These are phyloP conservation scores for Talaromyces amestolkiae DNA, from an alignment of 2,329 filamentous ascomycete species.

Conservation along the genomic window DNA sequence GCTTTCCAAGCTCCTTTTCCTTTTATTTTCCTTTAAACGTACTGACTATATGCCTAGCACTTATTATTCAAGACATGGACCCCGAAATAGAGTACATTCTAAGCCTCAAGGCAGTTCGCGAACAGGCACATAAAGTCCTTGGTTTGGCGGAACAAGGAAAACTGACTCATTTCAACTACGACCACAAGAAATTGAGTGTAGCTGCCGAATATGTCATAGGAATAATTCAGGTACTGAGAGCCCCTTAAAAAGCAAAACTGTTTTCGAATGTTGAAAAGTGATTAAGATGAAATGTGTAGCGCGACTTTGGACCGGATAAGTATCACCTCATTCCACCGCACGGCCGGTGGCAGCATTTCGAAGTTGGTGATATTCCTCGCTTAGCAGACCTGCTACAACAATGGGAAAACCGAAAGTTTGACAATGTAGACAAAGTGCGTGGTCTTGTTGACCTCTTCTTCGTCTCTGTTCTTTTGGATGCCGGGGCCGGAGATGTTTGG, in stretches of 20 bases:
- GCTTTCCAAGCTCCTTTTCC: not conserved
- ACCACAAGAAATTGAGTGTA: not conserved
- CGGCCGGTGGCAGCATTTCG: conserved; percentile 62
- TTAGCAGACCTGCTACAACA: conserved; percentile 44
- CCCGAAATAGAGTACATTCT: conserved; percentile 18
- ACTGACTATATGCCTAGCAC: not conserved
- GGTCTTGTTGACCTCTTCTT: conserved; percentile 61
- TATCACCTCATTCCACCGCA: conserved; percentile 13
- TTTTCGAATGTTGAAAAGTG: not conserved
- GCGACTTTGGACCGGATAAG: conserved; percentile 13
- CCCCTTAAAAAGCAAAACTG: not conserved
- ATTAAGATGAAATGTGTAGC: not conserved
- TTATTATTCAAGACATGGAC: not conserved
- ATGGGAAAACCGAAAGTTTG: conserved; percentile 43
- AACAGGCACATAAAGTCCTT: not conserved
- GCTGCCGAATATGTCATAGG: conserved; percentile 9
- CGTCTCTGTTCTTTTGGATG: conserved; percentile 59
- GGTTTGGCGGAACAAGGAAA: conserved; percentile 5
- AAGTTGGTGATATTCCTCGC: conserved; percentile 54
- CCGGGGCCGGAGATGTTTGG: conserved; percentile 12
- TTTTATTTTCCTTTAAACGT: not conserved
- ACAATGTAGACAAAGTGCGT: conserved; percentile 50
- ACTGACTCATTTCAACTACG: conserved; percentile 5
- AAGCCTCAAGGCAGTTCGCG: conserved; percentile 3
- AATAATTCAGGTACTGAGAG: conserved; percentile 2